Base-by-base conservation (phyloP, 2,329 filamentous ascomycete species). In the Zymoseptoria crescenta region DNA sequence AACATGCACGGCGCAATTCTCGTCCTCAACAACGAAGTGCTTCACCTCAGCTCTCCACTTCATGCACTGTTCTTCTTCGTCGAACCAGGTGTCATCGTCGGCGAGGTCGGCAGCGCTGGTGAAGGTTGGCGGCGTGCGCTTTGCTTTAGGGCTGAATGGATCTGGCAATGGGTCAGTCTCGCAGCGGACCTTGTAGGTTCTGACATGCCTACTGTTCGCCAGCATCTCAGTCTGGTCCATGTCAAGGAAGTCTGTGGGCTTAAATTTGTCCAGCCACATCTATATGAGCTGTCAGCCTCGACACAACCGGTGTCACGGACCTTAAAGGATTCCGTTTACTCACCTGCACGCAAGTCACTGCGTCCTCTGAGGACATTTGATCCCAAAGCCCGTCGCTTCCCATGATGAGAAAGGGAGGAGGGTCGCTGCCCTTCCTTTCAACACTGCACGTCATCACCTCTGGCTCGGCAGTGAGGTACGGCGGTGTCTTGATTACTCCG, bases 381-480 rank as follows among this genome's bases (percentile, higher is more conserved):
- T 73, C 70, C 72, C 86, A 90, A 1, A 89, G 69, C 0, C 87
- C 86, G 64, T 89, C 86, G 0, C 80, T 83, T 0, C 85, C 86
- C 64, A 89, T 75, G 61, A 89, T 85, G 55, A 88, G 70, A 65
- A 89, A 89, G 16, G 35, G 35, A 54, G 81, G 79, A 2, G 75
- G 73, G 21, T 75, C 74, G 0, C 69, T 68, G 2, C 73, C 73
- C 0, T 75, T 72, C 6, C 41, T 56, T 4, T 80, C 72, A 5
- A 88, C 73, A 30, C 74, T 72, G 0, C 79, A 82, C 3, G 81
- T 83, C 1, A 80, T 85, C 27, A 89, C 75, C 30, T 84, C 84
- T 0, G 87, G 87, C 66, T 85, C 80, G 0, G 86, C 86, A 0
- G 83, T 88, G 65, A 89, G 72, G 71, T 89, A 89, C 0, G 87